Evolutionary conservation across 495 filamentous ascomycete genomes (phyloP), one percentile per base, ranked within the genome.

Genomic region (Lentithecium fluviatile): DNA sequence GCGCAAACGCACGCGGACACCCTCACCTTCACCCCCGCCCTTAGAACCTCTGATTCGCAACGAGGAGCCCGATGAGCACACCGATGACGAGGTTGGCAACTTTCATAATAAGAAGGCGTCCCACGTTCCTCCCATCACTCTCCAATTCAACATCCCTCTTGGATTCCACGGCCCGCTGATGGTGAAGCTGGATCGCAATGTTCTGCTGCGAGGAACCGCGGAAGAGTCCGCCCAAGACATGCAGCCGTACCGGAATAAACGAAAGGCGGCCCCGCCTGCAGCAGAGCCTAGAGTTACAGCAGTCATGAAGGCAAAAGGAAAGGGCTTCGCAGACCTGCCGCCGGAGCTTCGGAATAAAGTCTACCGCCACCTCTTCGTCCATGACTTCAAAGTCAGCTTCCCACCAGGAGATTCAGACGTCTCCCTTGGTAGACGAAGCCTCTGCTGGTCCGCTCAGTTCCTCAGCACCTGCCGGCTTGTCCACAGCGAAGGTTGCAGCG

Each of bases 331-430:
- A 34, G 58, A 69, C 48, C 63, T 77, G 3, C 73, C 75, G 1
- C 45, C 66, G 2, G 75, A 78, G 52, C 55, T 78, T 13, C 74
- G 75, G 6, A 71, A 76, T 46, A 62, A 69, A 15, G 59, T 77
- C 17, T 78, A 78, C 56, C 40, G 47, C 10, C 47, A 53, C 23
- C 45, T 74, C 10, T 73, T 77, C 45, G 62, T 68, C 13, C 11
- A 25, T 10, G 19, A 61, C 6, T 19, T 42, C 4, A 52, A 51
- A 11, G 45, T 76, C 29, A 40, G 66, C 17, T 71, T 76, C 40
- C 20, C 15, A 12, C 29, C 29, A 10, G 10, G 29, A 10, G 29
- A 32, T 4, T 32, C 29, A 32, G 10, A 10, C 29, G 4, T 32
- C 29, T 10, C 29, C 29, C 29, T 4, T 10, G 15, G 46, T 12